Evolutionary conservation across 129 eudicot genomes (phyloP).

Genomic region (Rutidosis leptorrhynchoides): DNA sequence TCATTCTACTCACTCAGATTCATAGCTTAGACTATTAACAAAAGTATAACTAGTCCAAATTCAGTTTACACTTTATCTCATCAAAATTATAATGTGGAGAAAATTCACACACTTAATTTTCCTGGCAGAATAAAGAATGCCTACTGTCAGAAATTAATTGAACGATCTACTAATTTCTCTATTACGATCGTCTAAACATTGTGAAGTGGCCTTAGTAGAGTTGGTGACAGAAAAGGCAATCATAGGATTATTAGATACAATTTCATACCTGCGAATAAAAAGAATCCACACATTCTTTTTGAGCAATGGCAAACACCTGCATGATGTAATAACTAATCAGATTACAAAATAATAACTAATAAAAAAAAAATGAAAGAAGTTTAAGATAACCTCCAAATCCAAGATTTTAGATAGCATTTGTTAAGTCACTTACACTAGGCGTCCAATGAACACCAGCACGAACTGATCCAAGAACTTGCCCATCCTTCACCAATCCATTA

Average conservation of each 20-base stretch:
- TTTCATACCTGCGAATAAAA: constrained; percentile 78
- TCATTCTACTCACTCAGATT: no score
- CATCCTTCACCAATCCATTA: constrained; percentile 86
- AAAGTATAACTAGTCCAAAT: no score
- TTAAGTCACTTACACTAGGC: constrained; percentile 60
- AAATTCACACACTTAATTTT: no score
- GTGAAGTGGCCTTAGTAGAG: neutral
- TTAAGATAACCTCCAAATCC: neutral
- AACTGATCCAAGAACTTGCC: constrained; percentile 86
- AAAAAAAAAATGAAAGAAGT: neutral
- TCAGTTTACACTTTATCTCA: no score
- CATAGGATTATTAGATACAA: constrained; percentile 6
- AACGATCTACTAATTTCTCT: neutral
- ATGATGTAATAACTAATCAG: constrained; percentile 21
- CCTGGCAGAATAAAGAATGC: neutral
- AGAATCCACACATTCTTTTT: constrained; percentile 90
- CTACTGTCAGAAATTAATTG: constrained; percentile 1
- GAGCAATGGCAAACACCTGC: constrained; percentile 96
- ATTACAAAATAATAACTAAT: neutral
- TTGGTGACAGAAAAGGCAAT: neutral
- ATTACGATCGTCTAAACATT: neutral
- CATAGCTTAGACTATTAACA: no score
- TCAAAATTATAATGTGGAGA: no score
- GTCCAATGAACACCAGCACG: constrained; percentile 99
- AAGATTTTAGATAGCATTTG: neutral